Percentiles rank a stretch among this genome's conserved stretches.
Conservation (phyloP, 2,329 filamentous ascomycete species). For the Neopestalotiopsis clavispora region DNA sequence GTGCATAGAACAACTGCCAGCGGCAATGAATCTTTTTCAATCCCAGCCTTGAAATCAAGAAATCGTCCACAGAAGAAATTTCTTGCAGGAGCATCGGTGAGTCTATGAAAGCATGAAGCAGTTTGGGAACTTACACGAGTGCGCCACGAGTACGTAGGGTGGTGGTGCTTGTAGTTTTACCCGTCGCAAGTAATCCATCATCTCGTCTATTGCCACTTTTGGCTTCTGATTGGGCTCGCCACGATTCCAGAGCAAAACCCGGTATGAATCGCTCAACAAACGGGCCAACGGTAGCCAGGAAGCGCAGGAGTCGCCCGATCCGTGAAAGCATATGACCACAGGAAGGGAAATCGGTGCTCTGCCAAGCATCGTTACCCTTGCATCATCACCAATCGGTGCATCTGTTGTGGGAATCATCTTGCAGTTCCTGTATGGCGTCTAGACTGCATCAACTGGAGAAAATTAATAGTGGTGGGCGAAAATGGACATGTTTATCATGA, state of each 20-base stretch:
- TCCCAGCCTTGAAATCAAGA: too few species aligned
- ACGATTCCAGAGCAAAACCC: conserved; percentile 31
- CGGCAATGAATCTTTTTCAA: too few species aligned
- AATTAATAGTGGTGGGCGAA: neutral
- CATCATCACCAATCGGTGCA: neutral
- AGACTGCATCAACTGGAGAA: neutral
- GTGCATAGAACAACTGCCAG: too few species aligned
- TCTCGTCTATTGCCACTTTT: conserved; percentile 21
- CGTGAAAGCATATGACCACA: conserved; percentile 36
- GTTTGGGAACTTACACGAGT: conserved; percentile 25
- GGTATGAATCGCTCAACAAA: conserved; percentile 22
- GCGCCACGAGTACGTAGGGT: conserved; percentile 33
- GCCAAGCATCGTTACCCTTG: neutral
- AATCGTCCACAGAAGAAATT: too few species aligned
- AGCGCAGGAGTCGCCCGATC: conserved; percentile 32
- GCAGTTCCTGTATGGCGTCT: neutral
- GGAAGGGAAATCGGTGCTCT: conserved; percentile 18
- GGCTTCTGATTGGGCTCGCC: conserved; percentile 22
- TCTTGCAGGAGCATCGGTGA: too few species aligned
- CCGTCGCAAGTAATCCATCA: conserved; percentile 24
- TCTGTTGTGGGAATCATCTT: neutral
- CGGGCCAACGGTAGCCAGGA: conserved; percentile 29
- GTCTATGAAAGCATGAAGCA: too few species aligned
- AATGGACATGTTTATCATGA: neutral
- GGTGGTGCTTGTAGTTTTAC: conserved; percentile 14